Conservation (phyloP, 345 rosid genomes). For the Euphorbia lathyris region DNA sequence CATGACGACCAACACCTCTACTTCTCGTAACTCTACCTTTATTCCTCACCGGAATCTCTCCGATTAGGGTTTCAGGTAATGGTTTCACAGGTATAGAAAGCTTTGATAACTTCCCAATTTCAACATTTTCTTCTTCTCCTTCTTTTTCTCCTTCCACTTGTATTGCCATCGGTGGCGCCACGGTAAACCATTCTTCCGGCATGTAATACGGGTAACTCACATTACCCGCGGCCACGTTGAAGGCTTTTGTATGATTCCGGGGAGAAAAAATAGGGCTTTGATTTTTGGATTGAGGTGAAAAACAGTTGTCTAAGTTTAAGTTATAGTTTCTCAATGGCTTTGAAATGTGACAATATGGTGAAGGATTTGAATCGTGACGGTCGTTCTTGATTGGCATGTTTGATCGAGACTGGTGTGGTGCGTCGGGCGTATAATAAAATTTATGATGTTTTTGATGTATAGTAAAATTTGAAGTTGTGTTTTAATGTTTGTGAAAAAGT, state of each 20-base stretch:
- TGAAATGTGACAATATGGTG: background rate
- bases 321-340: background rate
- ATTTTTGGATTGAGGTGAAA: background rate
- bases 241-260: background rate
- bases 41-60: background rate
- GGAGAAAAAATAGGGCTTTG: background rate
- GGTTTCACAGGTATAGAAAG: background rate
- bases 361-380: background rate
- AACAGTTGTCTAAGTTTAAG: background rate
- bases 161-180: constrained; percentile 7
- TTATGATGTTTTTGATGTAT: no score
- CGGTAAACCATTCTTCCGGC: background rate
- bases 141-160: background rate
- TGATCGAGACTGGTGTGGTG: background rate
- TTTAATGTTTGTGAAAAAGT: no score
- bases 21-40: background rate
- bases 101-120: background rate
- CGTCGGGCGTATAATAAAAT: no score
- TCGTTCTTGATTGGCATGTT: background rate
- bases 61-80: background rate
- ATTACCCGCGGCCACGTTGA: background rate
- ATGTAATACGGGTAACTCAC: constrained; percentile 2
- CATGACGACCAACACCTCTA: constrained; percentile 3
- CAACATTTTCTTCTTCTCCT: background rate
- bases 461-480: no score